Base-by-base conservation (phyloP, 345 rosid genomes). In the Pelargonium nanum region DNA sequence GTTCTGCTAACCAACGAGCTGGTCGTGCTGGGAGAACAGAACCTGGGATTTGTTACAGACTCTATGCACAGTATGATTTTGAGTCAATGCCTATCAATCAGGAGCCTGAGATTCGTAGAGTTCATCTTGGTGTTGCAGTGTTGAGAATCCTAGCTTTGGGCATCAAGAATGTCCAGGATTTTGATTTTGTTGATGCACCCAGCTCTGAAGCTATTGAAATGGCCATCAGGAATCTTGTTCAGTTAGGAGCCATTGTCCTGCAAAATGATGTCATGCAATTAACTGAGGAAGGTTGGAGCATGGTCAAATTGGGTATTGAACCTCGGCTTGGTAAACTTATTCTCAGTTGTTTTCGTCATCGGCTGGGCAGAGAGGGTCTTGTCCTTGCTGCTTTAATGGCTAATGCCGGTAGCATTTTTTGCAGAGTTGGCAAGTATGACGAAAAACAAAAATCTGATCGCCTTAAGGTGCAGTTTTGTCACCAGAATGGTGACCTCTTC, bases 1-100 rank as follows among this genome's bases (percentile, higher is more conserved):
- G 98, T 73, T 92, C 95, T 61, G 96, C 96, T 54, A 77, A 70
- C 40, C 96, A 92, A 64, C 79, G 98, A 52, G 91, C 95, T 77
- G 98, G 96, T 69, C 98, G 96, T 77, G 98, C 98, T 57, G 98
- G 96, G 61, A 84, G 98, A 80, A 89, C 87, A 19, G 93, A 80
- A 69, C 86, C 93, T 20, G 98, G 98, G 55, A 77, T 64, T 66
- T 92, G 96, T 80, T 92, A 80, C 62, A 77, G 98, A 66, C 85
- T 92, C 44, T 92, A 89, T 68, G 61, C 88, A 1, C 63, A 65
- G 58, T 20, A 24, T 53, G 85, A 80, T 61, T 92, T 78, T 72
- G 78, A 72, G 72, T 69, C 74, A 0, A 82, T 85, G 98, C 63
- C 74, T 65, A 60, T 64, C 57, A 84, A 83, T 63, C 96, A 83